Evolutionary conservation across 148 eudicot genomes (phyloP).

Genomic region (Rhododendron griersonianum): DNA sequence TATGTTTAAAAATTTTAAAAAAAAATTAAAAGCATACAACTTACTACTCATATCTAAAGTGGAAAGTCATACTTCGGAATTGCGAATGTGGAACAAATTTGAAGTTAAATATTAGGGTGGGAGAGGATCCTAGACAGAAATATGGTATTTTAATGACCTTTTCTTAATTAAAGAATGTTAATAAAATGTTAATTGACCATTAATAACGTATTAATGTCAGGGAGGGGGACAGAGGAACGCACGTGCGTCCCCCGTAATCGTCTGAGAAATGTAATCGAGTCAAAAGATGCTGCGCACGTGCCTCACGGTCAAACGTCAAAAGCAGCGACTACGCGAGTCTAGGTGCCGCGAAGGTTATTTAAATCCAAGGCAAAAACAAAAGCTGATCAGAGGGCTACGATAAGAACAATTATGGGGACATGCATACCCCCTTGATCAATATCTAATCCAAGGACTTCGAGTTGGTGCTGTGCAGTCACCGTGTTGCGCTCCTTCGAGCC

Average conservation of each 20-base stretch:
- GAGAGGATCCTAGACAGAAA: constrained; percentile 6
- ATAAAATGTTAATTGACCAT: neutral
- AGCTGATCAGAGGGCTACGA: constrained; percentile 8
- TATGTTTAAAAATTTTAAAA: neutral
- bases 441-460: too few relatives aligned
- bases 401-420: constrained; percentile 27
- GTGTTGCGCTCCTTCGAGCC: fast-evolving
- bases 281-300: constrained; percentile 91
- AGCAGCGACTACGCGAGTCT: constrained; percentile 32
- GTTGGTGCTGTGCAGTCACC: too few relatives aligned
- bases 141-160: neutral
- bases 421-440: neutral
- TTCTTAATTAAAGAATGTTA: neutral
- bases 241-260: constrained; percentile 61
- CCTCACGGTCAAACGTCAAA: constrained; percentile 65
- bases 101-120: neutral
- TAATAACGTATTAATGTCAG: constrained; percentile 12
- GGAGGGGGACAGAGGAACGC: constrained; percentile 26
- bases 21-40: too few relatives aligned
- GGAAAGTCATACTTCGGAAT: neutral
- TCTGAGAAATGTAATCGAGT: constrained; percentile 44
- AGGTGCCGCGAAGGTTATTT: constrained; percentile 8
- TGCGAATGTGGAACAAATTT: neutral
- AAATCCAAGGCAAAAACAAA: neutral
- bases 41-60: neutral